A percentile compares a stretch with the other conserved stretches of the same genome.
Evolutionary conservation across 2,329 filamentous ascomycete genomes (phyloP).

Genomic region (Penicillium olsonii): DNA sequence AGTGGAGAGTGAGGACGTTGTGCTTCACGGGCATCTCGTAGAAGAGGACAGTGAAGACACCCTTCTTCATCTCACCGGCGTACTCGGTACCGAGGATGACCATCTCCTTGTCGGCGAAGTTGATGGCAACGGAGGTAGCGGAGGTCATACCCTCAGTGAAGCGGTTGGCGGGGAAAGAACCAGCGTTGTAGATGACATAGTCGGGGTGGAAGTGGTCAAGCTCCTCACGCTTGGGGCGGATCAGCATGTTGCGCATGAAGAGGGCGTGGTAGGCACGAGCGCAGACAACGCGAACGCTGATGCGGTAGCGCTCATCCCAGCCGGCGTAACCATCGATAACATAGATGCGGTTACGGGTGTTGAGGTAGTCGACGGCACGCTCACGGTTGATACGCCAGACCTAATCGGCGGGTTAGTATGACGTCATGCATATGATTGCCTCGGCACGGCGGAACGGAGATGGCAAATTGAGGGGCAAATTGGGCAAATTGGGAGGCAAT

Average conservation of each 20-base stretch:
- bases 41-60: constrained; percentile 98
- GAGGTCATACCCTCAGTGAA: constrained; percentile 99
- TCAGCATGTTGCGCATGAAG: constrained; percentile 99
- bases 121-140: constrained; percentile 95
- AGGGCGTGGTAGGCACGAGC: constrained; percentile 98
- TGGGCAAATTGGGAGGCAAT: not conserved
- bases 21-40: constrained; percentile 99
- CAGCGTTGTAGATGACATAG: constrained; percentile 99
- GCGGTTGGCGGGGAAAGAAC: constrained; percentile 96
- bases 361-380: constrained; percentile 97
- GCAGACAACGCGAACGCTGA: constrained; percentile 96
- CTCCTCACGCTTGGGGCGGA: constrained; percentile 86
- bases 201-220: constrained; percentile 97
- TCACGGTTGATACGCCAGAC: constrained; percentile 99
- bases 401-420: constrained; percentile 52
- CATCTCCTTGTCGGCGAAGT: constrained; percentile 99
- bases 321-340: constrained; percentile 96
- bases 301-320: constrained; percentile 98
- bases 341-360: constrained; percentile 98
- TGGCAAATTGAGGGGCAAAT: constrained; percentile 7
- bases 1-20: constrained; percentile 97
- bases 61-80: constrained; percentile 97
- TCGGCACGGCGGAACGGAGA: constrained; percentile 10
- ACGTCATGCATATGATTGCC: constrained; percentile 34
- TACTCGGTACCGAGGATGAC: constrained; percentile 99